A percentile compares a stretch with the other conserved stretches of the same genome.
Evolutionary conservation across 345 rosid species (phyloP).

Genomic region (Rhizophora apiculata): DNA sequence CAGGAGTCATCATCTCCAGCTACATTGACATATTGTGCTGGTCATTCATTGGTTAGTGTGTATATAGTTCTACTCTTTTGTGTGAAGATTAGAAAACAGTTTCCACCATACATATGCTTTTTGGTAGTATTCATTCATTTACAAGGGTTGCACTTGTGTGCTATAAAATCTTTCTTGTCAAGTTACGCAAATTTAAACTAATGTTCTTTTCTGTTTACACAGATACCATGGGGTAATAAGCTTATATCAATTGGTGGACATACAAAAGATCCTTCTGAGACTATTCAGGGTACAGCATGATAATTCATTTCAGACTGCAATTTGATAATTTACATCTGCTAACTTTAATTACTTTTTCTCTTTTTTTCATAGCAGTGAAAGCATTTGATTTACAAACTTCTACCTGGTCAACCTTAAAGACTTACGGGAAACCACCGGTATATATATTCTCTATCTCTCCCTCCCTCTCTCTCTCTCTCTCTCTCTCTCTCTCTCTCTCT

Average conservation of each 20-base stretch:
- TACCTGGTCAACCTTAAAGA: slow-evolving; percentile 85
- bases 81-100: slow-evolving; percentile 18
- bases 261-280: slow-evolving; percentile 86
- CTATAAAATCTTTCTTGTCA: slow-evolving; percentile 17
- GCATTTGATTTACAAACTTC: slow-evolving; percentile 68
- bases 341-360: neutral
- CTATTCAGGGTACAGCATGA: slow-evolving; percentile 62
- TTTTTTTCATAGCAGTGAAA: slow-evolving; percentile 64
- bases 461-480: slow-evolving; percentile 7
- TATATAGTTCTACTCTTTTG: slow-evolving; percentile 9
- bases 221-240: slow-evolving; percentile 92
- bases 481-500: slow-evolving; percentile 17
- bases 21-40: slow-evolving; percentile 74
- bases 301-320: neutral
- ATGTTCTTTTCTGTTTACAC: slow-evolving; percentile 22
- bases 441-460: slow-evolving; percentile 19
- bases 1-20: slow-evolving; percentile 48
- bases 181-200: slow-evolving; percentile 7
- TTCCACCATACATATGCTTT: slow-evolving; percentile 20
- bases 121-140: slow-evolving; percentile 19
- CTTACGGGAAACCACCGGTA: slow-evolving; percentile 98
- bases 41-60: slow-evolving; percentile 90
- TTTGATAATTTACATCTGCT: neutral
- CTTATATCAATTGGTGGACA: slow-evolving; percentile 94
- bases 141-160: slow-evolving; percentile 12